phyloP scores from a whole-genome alignment of 2,329 filamentous ascomycete species.

The Fragosphaeria purpurea region DNA sequence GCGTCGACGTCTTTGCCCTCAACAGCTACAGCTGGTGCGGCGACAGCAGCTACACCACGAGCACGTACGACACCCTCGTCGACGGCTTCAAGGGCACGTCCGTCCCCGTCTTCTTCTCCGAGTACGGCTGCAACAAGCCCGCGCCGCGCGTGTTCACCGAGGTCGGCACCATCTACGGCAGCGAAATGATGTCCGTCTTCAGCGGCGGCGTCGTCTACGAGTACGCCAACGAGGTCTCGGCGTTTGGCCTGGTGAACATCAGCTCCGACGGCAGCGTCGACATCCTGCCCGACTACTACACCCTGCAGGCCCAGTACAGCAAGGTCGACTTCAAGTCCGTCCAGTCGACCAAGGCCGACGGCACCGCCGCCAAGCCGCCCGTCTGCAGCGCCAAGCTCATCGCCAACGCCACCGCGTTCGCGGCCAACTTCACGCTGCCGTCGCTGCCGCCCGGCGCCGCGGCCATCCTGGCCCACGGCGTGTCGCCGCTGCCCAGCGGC shows the following conservation, averaged over 20 bases:
- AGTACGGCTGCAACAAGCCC: constrained; percentile 68
- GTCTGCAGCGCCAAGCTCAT: constrained; percentile 60
- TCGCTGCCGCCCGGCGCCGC: constrained; percentile 55
- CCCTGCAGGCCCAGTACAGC: constrained; percentile 64
- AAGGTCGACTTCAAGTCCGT: constrained; percentile 63
- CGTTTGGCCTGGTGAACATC: constrained; percentile 55
- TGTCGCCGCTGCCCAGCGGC: constrained; percentile 52
- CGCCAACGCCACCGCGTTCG: constrained; percentile 48
- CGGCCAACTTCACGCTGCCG: constrained; percentile 70
- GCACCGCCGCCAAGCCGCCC: constrained; percentile 42
- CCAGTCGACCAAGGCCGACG: constrained; percentile 49
- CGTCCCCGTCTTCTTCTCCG: constrained; percentile 73
- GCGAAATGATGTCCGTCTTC: constrained; percentile 57
- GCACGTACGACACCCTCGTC: constrained; percentile 48
- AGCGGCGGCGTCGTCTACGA: constrained; percentile 76
- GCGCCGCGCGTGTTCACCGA: constrained; percentile 67
- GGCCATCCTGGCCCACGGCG: constrained; percentile 66
- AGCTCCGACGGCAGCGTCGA: constrained; percentile 46
- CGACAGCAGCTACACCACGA: constrained; percentile 42
- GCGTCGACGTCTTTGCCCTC: constrained; percentile 65
- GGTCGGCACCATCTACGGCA: constrained; percentile 60
- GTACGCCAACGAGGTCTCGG: constrained; percentile 60
- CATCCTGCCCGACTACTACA: constrained; percentile 57
- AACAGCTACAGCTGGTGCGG: constrained; percentile 64
- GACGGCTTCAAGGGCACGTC: constrained; percentile 54